Evolutionary conservation across 129 eudicot genomes (phyloP).

Genomic region (Saposhnikovia divaricata): DNA sequence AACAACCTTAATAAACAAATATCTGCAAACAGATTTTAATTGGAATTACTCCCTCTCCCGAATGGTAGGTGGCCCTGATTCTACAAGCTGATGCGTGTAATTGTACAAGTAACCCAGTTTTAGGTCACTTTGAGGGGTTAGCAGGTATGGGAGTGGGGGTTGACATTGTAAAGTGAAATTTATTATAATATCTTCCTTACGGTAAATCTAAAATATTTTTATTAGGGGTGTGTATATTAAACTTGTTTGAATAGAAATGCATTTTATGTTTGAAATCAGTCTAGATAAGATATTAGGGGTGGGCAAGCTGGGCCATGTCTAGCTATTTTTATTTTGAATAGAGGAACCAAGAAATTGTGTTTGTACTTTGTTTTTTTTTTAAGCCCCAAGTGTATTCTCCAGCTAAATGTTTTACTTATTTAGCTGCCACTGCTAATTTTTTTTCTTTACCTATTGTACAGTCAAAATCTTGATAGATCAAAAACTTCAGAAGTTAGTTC

Average conservation of each 20-base stretch:
- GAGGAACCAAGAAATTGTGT: neutral
- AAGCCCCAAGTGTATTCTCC: neutral
- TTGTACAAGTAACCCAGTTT: neutral
- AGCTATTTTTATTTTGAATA: neutral
- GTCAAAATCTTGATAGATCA: conserved; percentile 45
- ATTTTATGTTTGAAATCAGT: neutral
- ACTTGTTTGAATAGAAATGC: neutral
- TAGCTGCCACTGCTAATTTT: neutral
- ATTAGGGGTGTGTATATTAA: neutral
- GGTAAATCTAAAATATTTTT: neutral
- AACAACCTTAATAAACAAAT: neutral
- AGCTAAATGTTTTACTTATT: neutral
- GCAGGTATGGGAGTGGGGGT: neutral
- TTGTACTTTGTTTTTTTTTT: neutral
- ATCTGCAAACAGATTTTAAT: neutral
- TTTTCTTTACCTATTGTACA: conserved; percentile 21
- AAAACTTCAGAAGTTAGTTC: conserved; percentile 41
- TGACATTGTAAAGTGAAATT: neutral
- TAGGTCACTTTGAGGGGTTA: neutral
- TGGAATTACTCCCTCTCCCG: neutral
- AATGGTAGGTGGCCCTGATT: neutral
- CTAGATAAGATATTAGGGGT: neutral
- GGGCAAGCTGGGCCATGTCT: neutral
- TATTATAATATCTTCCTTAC: neutral
- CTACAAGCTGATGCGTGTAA: neutral